These are phyloP conservation scores for Lippia alba DNA, from an alignment of 305 asterid genomes.

Conservation along the genomic window DNA sequence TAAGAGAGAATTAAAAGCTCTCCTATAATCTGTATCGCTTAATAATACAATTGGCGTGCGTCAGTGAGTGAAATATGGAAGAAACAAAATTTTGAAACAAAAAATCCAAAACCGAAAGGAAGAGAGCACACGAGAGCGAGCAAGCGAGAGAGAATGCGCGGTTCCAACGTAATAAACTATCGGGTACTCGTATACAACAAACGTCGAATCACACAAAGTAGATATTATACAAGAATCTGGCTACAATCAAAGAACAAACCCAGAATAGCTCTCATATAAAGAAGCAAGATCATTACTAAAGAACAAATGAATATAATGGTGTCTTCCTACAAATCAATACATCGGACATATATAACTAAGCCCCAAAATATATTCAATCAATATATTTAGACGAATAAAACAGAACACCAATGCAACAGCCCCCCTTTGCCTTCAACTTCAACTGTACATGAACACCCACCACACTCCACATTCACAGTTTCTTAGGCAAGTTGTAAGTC, in stretches of 20 bases:
- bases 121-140: background rate
- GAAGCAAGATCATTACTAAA: constrained; percentile 31
- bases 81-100: background rate
- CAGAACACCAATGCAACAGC: constrained; percentile 10
- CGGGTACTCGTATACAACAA: background rate
- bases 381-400: constrained; percentile 23
- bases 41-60: background rate
- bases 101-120: background rate
- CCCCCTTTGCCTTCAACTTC: constrained; percentile 13
- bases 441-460: constrained; percentile 42
- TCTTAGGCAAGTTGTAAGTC: constrained; percentile 89
- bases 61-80: background rate
- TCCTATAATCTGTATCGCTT: too few relatives aligned
- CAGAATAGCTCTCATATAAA: constrained; percentile 19
- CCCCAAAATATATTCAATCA: constrained; percentile 33
- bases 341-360: constrained; percentile 25
- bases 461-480: constrained; percentile 39
- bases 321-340: constrained; percentile 28
- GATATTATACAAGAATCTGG: constrained; percentile 8
- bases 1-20: too few relatives aligned
- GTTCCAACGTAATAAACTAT: too few relatives aligned
- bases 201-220: constrained; percentile 17
- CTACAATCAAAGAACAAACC: constrained; percentile 26
- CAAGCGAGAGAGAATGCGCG: too few relatives aligned
- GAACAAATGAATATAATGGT: constrained; percentile 48